Evolutionary conservation across 2,329 filamentous ascomycete species (phyloP).

Genomic region (Aspergillus sergii): DNA sequence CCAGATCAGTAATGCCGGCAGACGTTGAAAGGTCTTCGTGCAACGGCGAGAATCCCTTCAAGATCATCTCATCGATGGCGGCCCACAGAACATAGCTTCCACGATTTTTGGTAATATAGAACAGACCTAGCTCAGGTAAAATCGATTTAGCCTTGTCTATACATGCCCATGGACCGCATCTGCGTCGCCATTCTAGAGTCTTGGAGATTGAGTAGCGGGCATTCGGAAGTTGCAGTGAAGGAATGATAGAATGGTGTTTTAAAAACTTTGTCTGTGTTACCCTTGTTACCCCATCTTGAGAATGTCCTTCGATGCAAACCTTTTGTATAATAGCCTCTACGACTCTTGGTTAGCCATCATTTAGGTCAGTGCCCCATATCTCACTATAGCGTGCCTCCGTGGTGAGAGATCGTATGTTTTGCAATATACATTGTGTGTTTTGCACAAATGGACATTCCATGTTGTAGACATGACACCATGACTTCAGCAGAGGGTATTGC

Average conservation of each 20-base stretch:
- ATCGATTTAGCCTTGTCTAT: neutral
- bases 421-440: neutral
- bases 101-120: neutral
- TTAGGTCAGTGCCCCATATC: neutral
- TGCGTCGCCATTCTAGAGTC: neutral
- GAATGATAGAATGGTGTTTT: neutral
- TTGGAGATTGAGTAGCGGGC: neutral
- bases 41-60: neutral
- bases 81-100: neutral
- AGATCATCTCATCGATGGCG: neutral
- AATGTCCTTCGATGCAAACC: neutral
- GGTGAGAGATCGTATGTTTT: neutral
- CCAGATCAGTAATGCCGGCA: neutral
- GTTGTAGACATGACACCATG: too few relatives aligned
- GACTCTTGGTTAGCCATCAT: neutral
- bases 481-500: too few relatives aligned
- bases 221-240: neutral
- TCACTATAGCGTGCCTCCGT: neutral
- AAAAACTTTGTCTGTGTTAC: neutral
- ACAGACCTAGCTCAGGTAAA: neutral
- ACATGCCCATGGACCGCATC: fast-evolving
- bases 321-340: neutral
- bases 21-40: neutral
- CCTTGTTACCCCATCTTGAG: neutral
- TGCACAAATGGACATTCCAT: neutral